Conservation (phyloP, 345 rosid species). For the Microcos paniculata region DNA sequence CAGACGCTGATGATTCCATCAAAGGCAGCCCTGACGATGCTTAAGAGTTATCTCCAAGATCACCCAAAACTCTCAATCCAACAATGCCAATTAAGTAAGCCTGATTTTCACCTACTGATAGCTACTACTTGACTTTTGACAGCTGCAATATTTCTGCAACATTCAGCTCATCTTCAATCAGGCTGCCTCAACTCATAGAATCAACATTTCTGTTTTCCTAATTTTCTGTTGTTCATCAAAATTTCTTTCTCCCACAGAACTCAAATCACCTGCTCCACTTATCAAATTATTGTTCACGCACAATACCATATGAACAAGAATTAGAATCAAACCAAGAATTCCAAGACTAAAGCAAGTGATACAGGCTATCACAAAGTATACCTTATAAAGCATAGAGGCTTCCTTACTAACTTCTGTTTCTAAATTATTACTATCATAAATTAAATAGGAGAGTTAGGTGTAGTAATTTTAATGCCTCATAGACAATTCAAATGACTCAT, state of each 20-base stretch:
- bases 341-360: neutral
- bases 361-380: neutral
- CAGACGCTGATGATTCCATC: slow-evolving; percentile 58
- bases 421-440: neutral
- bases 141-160: slow-evolving; percentile 1
- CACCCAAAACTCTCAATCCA: slow-evolving; percentile 26
- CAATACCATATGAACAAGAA: slow-evolving; percentile 5
- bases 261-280: neutral
- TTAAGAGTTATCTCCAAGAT: slow-evolving; percentile 22
- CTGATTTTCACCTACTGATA: neutral
- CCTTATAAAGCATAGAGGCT: neutral
- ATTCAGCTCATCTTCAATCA: neutral
- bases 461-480: neutral
- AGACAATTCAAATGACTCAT: neutral
- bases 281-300: neutral
- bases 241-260: neutral
- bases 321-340: slow-evolving; percentile 9
- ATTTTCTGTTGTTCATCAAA: slow-evolving; percentile 10
- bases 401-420: neutral
- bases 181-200: slow-evolving; percentile 20
- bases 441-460: neutral
- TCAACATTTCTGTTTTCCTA: slow-evolving; percentile 22
- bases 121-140: slow-evolving; percentile 11
- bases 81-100: slow-evolving; percentile 17
- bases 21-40: slow-evolving; percentile 12